Conservation (phyloP, 23 red algal genomes). For the Gracilaria gracilis region DNA sequence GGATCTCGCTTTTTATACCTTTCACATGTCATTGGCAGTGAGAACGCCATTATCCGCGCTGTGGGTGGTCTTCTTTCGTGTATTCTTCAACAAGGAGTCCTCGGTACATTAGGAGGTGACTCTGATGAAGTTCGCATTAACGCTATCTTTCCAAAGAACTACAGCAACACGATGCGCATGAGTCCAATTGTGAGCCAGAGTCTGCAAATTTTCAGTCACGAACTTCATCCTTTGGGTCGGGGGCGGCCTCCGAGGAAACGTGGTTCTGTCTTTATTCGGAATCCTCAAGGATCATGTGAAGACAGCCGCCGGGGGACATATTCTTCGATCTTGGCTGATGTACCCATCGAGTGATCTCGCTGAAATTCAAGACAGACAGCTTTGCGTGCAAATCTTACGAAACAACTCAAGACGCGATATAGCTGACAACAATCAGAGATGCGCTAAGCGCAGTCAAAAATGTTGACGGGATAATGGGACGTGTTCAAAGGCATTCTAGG, state of each 20-base stretch:
- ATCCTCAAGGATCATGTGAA: conserved; percentile 61
- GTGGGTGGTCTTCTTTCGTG: conserved; percentile 62
- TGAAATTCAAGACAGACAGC: conserved; percentile 51
- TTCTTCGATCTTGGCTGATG: conserved; percentile 60
- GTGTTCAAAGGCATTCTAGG: conserved; percentile 17
- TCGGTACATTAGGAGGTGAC: not conserved
- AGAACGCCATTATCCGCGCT: conserved; percentile 42
- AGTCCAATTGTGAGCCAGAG: conserved; percentile 17
- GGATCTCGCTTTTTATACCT: conserved; percentile 24
- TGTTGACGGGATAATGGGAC: conserved; percentile 27
- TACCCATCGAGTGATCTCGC: conserved; percentile 38
- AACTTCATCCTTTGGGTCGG: conserved; percentile 60
- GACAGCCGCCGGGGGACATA: conserved; percentile 43
- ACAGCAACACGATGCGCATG: conserved; percentile 42
- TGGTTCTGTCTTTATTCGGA: conserved; percentile 52
- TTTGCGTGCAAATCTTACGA: conserved; percentile 37
- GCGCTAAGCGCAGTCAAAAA: conserved; percentile 62
- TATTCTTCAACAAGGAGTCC: conserved; percentile 55
- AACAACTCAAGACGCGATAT: conserved; percentile 22
- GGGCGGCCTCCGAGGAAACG: conserved; percentile 41
- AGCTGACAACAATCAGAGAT: conserved; percentile 44
- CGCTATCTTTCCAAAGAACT: conserved; percentile 40
- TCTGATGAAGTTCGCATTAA: conserved; percentile 42
- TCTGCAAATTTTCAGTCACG: conserved; percentile 51
- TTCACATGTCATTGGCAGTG: conserved; percentile 46